A percentile compares a stretch with the other conserved stretches of the same genome.
phyloP scores from a whole-genome alignment of 345 rosid genomes.

The Eutrema heterophyllum region DNA sequence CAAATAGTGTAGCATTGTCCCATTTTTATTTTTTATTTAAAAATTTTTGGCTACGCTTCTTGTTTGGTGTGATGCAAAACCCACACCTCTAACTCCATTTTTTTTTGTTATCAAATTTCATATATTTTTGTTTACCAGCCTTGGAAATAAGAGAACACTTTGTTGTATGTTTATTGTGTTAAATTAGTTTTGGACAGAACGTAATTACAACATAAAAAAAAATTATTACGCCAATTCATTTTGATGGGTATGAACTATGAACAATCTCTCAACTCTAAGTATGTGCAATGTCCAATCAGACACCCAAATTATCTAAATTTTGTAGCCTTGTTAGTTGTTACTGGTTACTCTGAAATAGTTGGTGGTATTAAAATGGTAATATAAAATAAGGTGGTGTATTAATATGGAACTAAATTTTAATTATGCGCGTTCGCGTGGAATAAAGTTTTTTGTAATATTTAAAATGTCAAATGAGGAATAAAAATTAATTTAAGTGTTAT shows the following conservation, averaged over 20 bases:
- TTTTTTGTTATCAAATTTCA: neutral
- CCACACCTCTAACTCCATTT: neutral
- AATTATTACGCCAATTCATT: neutral
- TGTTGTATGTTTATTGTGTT: neutral
- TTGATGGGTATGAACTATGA: neutral
- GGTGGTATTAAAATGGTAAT: too few relatives aligned
- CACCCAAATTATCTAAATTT: neutral
- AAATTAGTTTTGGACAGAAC: neutral
- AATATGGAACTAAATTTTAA: too few relatives aligned
- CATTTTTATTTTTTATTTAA: neutral
- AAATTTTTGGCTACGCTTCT: neutral
- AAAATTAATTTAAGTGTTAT: too few relatives aligned
- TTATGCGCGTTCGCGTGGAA: too few relatives aligned
- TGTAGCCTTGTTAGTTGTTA: neutral
- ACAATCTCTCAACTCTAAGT: neutral
- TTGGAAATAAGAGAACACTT: neutral
- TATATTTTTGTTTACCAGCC: neutral
- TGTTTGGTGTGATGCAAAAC: neutral
- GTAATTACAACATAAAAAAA: neutral
- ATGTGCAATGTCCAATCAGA: neutral
- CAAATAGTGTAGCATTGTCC: neutral
- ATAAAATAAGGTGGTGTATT: too few relatives aligned
- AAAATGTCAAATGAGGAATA: too few relatives aligned
- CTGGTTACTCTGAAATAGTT: neutral
- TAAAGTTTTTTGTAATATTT: too few relatives aligned